A percentile compares a stretch with the other conserved stretches of the same genome.
phyloP scores from a whole-genome alignment of 2,329 filamentous ascomycete genomes.

The Plectosphaerella sp. region DNA sequence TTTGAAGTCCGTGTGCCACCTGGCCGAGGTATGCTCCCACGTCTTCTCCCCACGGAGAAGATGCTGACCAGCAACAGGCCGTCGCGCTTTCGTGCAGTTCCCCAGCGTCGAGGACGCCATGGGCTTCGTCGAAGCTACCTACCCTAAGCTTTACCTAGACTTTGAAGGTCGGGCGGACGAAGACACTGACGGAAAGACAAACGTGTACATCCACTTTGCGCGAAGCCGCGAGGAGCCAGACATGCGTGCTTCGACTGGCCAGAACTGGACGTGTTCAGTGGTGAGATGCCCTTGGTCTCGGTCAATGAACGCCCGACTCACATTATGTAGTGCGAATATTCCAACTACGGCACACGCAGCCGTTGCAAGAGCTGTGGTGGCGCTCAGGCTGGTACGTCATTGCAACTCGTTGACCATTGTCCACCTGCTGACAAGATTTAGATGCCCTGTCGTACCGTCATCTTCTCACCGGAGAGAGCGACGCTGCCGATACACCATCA shows the following conservation, averaged over 20 bases:
- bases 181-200: conserved; percentile 30
- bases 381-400: conserved; percentile 3
- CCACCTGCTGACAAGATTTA: conserved; percentile 1
- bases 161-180: conserved; percentile 31
- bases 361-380: conserved; percentile 33
- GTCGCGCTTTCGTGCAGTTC: conserved; percentile 38
- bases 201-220: conserved; percentile 36
- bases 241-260: conserved; percentile 7
- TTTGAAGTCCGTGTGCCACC: conserved; percentile 34
- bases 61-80: conserved; percentile 20
- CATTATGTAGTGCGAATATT: conserved; percentile 26
- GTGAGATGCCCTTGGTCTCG: conserved; percentile 15
- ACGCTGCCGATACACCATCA: conserved; percentile 54
- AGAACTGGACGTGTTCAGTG: conserved; percentile 30
- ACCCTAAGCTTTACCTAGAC: conserved; percentile 31
- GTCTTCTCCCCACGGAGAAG: neutral
- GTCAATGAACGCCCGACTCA: neutral
- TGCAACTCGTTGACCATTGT: no score
- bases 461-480: conserved; percentile 42
- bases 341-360: conserved; percentile 31
- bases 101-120: conserved; percentile 32
- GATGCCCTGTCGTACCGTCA: conserved; percentile 11
- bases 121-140: conserved; percentile 37
- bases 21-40: conserved; percentile 6
- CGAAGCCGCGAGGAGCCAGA: conserved; percentile 31